Evolutionary conservation across 179 eudicot species (phyloP).

Genomic region (Camellia oleifera): DNA sequence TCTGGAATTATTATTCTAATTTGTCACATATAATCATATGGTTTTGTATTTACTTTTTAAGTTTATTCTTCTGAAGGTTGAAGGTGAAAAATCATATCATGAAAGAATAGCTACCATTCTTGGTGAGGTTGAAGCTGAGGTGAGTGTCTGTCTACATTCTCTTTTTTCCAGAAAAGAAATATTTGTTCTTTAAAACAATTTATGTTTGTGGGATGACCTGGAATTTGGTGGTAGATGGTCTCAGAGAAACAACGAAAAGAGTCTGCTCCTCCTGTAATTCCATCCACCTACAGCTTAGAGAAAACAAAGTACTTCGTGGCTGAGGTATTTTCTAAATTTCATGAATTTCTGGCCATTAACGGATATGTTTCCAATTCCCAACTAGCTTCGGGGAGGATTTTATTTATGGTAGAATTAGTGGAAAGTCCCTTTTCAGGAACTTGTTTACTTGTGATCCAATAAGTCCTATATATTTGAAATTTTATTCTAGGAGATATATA

Average conservation of each 20-base stretch:
- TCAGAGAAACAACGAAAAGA: slow-evolving; percentile 95
- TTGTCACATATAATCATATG: slow-evolving; percentile 9
- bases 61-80: slow-evolving; percentile 50
- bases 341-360: background rate
- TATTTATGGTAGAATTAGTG: background rate
- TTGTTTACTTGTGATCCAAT: no score
- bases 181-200: background rate
- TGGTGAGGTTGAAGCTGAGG: slow-evolving; percentile 86
- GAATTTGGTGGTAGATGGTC: slow-evolving; percentile 58
- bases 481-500: no score
- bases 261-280: slow-evolving; percentile 72
- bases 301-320: slow-evolving; percentile 82
- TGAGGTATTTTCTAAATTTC: slow-evolving; percentile 52
- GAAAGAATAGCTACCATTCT: slow-evolving; percentile 84
- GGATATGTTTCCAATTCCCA: background rate
- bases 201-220: slow-evolving; percentile 10
- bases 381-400: background rate
- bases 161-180: background rate
- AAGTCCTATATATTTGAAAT: no score
- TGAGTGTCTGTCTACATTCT: slow-evolving; percentile 1
- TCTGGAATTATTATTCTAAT: background rate
- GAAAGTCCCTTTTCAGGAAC: no score
- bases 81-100: slow-evolving; percentile 82
- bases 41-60: background rate
- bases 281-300: slow-evolving; percentile 47